Conservation (phyloP, 2,329 filamentous ascomycete genomes). For the Colletotrichum acutatum region DNA sequence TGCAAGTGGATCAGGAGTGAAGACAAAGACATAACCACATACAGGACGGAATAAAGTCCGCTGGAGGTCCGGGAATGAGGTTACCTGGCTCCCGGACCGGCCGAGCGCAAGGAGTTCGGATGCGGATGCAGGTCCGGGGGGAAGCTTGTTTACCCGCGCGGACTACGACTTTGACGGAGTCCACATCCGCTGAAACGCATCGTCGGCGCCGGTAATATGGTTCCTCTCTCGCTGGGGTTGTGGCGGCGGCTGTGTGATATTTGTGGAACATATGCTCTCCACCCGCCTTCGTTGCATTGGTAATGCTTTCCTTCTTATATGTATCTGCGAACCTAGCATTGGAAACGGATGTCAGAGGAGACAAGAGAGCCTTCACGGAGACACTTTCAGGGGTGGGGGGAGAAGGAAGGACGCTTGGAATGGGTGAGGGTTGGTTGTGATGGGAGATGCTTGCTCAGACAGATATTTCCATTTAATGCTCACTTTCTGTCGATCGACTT, state of each 20-base stretch:
- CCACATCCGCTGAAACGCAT: neutral
- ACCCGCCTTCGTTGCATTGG: neutral
- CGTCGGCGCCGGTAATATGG: neutral
- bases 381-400: too few species aligned
- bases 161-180: neutral
- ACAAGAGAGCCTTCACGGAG: too few species aligned
- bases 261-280: neutral
- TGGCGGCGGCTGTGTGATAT: neutral
- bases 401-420: too few species aligned
- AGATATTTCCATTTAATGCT: too few species aligned
- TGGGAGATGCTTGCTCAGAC: too few species aligned
- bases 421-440: too few species aligned
- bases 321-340: too few species aligned
- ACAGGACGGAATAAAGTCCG: slow-evolving; percentile 12
- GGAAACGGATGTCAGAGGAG: too few species aligned
- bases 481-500: too few species aligned
- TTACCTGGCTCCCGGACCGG: slow-evolving; percentile 20
- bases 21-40: neutral
- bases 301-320: neutral
- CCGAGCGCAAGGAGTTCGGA: slow-evolving; percentile 15
- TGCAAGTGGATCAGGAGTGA: neutral
- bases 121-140: neutral
- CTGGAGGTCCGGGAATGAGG: neutral
- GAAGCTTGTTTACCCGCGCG: neutral
- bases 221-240: neutral